A percentile compares a stretch with the other conserved stretches of the same genome.
Evolutionary conservation across 2,329 filamentous ascomycete species (phyloP).

Genomic region (Xylaria sp.): DNA sequence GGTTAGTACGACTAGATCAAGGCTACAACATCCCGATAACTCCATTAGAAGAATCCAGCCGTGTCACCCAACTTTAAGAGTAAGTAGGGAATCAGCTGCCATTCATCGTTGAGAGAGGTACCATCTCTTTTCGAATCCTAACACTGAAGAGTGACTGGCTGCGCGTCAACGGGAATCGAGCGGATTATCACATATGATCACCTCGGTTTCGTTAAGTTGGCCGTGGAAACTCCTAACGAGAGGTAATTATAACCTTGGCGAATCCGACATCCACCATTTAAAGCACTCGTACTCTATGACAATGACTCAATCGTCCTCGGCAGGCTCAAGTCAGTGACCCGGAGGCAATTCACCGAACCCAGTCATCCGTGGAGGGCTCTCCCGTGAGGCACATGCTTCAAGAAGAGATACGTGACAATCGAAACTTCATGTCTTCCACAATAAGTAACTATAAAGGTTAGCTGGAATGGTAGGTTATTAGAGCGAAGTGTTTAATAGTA

Average conservation of each 20-base stretch:
- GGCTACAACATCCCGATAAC: slow-evolving; percentile 37
- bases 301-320: neutral
- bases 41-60: slow-evolving; percentile 35
- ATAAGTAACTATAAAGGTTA: neutral
- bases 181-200: slow-evolving; percentile 18
- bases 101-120: neutral
- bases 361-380: neutral
- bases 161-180: neutral
- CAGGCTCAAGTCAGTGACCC: neutral
- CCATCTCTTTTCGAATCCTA: slow-evolving; percentile 7
- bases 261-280: neutral
- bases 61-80: slow-evolving; percentile 40
- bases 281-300: neutral
- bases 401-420: neutral
- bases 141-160: slow-evolving; percentile 1
- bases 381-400: neutral
- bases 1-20: slow-evolving; percentile 14
- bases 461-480: no score
- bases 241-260: neutral
- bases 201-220: neutral
- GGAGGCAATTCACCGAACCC: neutral
- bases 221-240: slow-evolving; percentile 5
- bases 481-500: neutral
- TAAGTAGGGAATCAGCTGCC: neutral
- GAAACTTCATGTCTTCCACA: neutral